Base-by-base conservation (phyloP, 2,329 filamentous ascomycete genomes). In the Colletotrichum tropicicola region DNA sequence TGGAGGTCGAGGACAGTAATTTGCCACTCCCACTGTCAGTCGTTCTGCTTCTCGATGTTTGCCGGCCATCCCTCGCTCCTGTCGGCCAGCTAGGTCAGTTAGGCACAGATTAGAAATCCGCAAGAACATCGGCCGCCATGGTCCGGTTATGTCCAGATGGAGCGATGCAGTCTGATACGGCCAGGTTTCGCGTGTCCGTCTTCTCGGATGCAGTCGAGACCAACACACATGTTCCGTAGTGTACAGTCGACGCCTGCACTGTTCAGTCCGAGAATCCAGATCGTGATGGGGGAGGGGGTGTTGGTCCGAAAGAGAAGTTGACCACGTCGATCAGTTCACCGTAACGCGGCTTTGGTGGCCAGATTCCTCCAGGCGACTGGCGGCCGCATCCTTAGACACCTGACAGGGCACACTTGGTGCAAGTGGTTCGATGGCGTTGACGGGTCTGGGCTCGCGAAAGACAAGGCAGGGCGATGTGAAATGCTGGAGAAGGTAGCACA, bases 391-490 rank as follows among this genome's bases (percentile, higher is more conserved):
- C 39, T 55, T 49, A 44, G 21, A 51, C 57, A 55, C 49, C 37
- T 37, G 21, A 39, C 48, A 44, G 41, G 25, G 21, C 49, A 45
- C 28, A 65, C 35, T 61, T 35, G 57, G 43, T 60, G 56, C 57
- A 35, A n/a, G 35, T 55, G 61, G 57, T 61, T 19, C 57, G 61
- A 65, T 61, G 57, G 61, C 57, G 49, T 60, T 45, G 61, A n/a
- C 43, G 49, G 61, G 49, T 60, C 61, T 61, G 37, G 37, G n/a
- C 56, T 58, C 43, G 27, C 21, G 49, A 51, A 53, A 43, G 61
- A 49, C 43, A 37, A 28, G 58, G 49, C 28, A 54, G 10, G 43
- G 44, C 43, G 43, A 5, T 43, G 48, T 13, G 25, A 44, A 35
- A 13, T 15, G 32, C 44, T 23, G 44, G 23, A 21, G 21, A 41